phyloP scores from a whole-genome alignment of 495 filamentous ascomycete genomes.

The Hapsidospora chrysogenum region DNA sequence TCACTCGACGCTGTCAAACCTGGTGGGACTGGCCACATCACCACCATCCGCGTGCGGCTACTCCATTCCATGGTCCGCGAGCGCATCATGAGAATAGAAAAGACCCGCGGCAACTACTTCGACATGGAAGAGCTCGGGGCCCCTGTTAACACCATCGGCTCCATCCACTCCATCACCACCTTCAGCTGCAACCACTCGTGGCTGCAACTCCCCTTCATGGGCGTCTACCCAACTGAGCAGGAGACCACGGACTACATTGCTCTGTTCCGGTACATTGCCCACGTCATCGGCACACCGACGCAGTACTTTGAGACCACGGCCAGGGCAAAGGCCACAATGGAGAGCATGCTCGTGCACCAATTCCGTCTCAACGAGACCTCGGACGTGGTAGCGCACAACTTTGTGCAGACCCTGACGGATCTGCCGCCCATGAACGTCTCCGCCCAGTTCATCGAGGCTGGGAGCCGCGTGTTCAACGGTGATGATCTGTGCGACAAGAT shows the following conservation, averaged over 20 bases:
- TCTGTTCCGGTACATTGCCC: conserved; percentile 48
- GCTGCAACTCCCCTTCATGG: conserved; percentile 47
- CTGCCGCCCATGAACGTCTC: conserved; percentile 44
- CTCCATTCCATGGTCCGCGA: conserved; percentile 48
- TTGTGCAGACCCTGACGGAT: conserved; percentile 42
- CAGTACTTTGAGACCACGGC: conserved; percentile 32
- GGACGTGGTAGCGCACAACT: conserved; percentile 44
- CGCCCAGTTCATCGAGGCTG: conserved; percentile 26
- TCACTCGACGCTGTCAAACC: conserved; percentile 29
- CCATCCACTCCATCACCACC: conserved; percentile 43
- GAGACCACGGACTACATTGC: conserved; percentile 51
- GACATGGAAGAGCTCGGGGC: conserved; percentile 38
- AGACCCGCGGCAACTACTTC: conserved; percentile 40
- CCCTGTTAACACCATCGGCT: conserved; percentile 53
- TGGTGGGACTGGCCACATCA: conserved; percentile 45
- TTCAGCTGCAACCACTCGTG: conserved; percentile 49
- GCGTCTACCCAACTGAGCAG: conserved; percentile 40
- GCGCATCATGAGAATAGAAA: conserved; percentile 38
- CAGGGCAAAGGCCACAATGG: conserved; percentile 40
- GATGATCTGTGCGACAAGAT: conserved; percentile 32
- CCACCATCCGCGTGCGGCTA: conserved; percentile 48
- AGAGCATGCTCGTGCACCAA: conserved; percentile 40
- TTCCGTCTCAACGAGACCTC: conserved; percentile 40
- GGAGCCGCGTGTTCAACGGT: conserved; percentile 30
- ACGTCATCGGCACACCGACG: conserved; percentile 47